These are phyloP conservation scores for Blastobotrys raffinosifermentans DNA, from an alignment of 1,139 yeast genomes.

Conservation along the genomic window DNA sequence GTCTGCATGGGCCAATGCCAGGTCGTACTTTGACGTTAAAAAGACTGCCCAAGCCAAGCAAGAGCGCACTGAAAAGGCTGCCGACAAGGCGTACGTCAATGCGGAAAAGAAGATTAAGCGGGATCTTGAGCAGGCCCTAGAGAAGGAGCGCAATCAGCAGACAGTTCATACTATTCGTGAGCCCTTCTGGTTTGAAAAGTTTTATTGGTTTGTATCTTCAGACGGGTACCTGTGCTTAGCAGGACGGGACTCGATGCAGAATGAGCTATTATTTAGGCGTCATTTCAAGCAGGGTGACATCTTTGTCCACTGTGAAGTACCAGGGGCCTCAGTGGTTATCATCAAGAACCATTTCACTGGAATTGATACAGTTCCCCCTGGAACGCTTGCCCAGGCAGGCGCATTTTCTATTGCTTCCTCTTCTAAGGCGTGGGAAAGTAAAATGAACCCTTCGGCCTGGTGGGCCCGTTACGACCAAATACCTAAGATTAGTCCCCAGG, in stretches of 20 bases:
- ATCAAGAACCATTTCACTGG: conserved; percentile 60
- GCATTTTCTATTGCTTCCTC: conserved; percentile 67
- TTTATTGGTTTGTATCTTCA: conserved; percentile 82
- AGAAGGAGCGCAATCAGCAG: conserved; percentile 49
- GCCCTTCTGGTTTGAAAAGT: conserved; percentile 90
- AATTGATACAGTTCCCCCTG: conserved; percentile 61
- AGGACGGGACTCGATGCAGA: conserved; percentile 79
- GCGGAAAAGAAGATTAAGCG: conserved; percentile 75
- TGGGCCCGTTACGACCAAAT: conserved; percentile 61
- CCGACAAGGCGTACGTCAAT: conserved; percentile 72
- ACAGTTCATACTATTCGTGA: conserved; percentile 56
- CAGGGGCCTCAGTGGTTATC: conserved; percentile 69
- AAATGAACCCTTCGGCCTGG: conserved; percentile 79
- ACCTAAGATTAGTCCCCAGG: conserved; percentile 62
- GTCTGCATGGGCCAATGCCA: conserved; percentile 87
- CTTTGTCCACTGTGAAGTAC: conserved; percentile 69
- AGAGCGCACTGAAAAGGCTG: conserved; percentile 71
- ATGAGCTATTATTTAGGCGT: conserved; percentile 75
- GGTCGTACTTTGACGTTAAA: conserved; percentile 75
- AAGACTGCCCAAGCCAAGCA: conserved; percentile 75
- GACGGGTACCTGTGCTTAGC: conserved; percentile 86
- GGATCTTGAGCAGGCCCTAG: conserved; percentile 63
- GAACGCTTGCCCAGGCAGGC: conserved; percentile 87
- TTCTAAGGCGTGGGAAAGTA: conserved; percentile 85
- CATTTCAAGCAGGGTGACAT: conserved; percentile 68